phyloP scores from a whole-genome alignment of 73 alveolate species.

The Symbiodinium natans region DNA sequence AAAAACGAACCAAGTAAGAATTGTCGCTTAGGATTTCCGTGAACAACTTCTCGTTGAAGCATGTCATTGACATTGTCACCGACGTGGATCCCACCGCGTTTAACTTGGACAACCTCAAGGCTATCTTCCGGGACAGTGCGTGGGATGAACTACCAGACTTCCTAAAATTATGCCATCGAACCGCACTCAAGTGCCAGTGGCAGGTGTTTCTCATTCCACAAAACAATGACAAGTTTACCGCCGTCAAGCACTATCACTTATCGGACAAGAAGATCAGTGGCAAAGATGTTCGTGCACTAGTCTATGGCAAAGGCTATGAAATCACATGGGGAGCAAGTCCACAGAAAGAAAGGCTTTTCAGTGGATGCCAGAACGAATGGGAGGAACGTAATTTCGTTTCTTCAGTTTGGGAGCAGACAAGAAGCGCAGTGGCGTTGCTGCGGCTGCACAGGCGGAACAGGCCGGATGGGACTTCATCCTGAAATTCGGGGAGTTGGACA shows the following conservation, averaged over 20 bases:
- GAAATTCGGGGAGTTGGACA: not conserved
- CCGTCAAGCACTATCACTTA: not conserved
- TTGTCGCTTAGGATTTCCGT: not conserved
- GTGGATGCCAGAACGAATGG: not conserved
- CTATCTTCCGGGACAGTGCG: not conserved
- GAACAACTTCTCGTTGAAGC: not conserved
- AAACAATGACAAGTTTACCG: not conserved
- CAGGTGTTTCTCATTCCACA: not conserved
- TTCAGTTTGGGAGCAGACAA: too few relatives aligned
- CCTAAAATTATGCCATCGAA: not conserved
- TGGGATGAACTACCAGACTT: conserved; percentile 15
- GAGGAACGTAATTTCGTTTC: not conserved
- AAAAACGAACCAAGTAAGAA: not conserved
- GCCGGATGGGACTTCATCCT: not conserved
- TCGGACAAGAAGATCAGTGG: not conserved
- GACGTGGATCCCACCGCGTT: not conserved
- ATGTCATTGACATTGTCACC: not conserved
- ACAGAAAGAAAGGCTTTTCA: not conserved
- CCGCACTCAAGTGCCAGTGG: not conserved
- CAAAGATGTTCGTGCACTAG: not conserved
- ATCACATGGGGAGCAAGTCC: not conserved
- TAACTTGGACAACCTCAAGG: not conserved
- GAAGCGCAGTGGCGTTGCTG: too few relatives aligned
- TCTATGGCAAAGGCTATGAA: not conserved
- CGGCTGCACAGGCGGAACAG: too few relatives aligned